Base-by-base conservation (phyloP, 768 basidiomycete genomes). In the Leccinum broughii region DNA sequence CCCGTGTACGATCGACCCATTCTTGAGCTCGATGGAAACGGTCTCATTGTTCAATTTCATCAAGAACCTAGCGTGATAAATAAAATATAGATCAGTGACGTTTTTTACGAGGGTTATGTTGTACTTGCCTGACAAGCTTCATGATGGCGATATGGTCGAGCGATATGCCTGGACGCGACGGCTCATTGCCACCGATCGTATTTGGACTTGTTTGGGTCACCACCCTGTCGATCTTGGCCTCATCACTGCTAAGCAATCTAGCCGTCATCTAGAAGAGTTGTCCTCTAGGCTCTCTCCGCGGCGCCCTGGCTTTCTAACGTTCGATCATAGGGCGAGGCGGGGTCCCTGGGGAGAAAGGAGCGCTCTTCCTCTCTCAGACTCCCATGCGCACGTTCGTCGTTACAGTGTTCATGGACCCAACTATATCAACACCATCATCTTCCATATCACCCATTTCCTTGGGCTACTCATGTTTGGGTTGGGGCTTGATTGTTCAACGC, bases 21-120 rank as follows among this genome's bases (percentile, higher is more conserved):
- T 98, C 79, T 99, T 99, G 67, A 99, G 84, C 81, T 99, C 95
- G 75, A 98, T 85, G 63, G 95, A 93, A 67, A 98, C 95, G 64
- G 96, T 95, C 83, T 99, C 96, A 75, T 98, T 98, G 84, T 97
- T 96, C 79, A 99, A 78, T 83, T 98, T 99, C 96, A 98, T 99
- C 82, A 97, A 85, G 80, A 96, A 98, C 76, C 93, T 96, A 71
- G 32, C 58, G 37, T 22, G 37, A 28, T 51, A 66, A 62, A 62
- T 60, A 68, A 68, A 61, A 58, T 39, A 26, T 44, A 49, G 32
- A 59, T 71, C 70, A 72, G 68, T 49, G 48, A 57, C 58, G 51
- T 56, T 56, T 62, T 50, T 66, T 53, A 50, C 37, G 44, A 60
- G 41, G 11, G 26, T 53, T 61, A 49, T 39, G 4, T 41, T 35